Evolutionary conservation across 1,284 basidiomycete species (phyloP), one percentile per base, ranked within the genome.

Genomic region (Agaricales sp.): DNA sequence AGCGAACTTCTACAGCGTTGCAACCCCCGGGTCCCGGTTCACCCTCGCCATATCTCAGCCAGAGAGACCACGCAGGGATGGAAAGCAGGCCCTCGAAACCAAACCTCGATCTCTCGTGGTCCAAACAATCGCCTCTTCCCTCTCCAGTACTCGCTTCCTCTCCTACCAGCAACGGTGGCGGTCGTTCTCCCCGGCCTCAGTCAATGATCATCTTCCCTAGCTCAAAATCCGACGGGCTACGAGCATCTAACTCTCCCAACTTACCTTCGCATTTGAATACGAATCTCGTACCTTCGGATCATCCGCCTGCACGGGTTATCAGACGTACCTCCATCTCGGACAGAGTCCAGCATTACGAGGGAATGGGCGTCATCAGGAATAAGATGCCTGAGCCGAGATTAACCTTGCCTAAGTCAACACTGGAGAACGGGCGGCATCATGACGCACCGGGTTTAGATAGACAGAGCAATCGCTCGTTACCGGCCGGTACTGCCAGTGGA

Each of bases 261-360:
- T 45, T 68, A 39, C 54, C 58, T 13, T 54, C 64, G 1, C 46
- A 57, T 24, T 57, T 63, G 8, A 57, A 65, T n/a, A 60, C 66
- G 35, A 63, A 62, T 19, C 63, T 78, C 8, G 57, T 67, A 30
- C 67, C 75, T 35, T 74, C 75, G 2, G 65, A 64, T 45, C 69
- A 71, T 14, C 45, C 58, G 4, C 68, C 62, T 46, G 63, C 67
- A 38, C 69, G 70, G 21, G 57, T 63, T 12, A 56, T 58, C 4
- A 73, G 87, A 18, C 71, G 87, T 44, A 83, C 80, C 14, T 90
- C 87, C 0, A 90, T 89, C 53, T 78, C 86, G 44, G 80, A 89
- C 58, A 87, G 89, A 75, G 87, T 90, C 18, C 82, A 85, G 54
- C 74, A 69, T 41, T 90, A 80, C 59, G 87, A 90, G 62, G 76